Conservation (phyloP, 345 rosid species). For the Cardamine resedifolia region DNA sequence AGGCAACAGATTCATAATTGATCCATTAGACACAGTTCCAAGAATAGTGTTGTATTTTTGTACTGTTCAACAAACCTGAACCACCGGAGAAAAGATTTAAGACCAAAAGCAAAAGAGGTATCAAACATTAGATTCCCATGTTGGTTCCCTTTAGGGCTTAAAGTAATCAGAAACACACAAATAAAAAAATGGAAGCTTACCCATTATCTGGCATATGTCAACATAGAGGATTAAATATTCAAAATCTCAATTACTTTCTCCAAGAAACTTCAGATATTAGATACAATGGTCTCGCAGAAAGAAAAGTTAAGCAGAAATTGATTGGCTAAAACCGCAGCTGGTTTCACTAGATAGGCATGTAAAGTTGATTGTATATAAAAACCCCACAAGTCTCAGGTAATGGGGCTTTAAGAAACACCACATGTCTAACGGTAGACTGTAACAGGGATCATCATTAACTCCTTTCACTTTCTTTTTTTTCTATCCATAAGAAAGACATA, state of each 20-base stretch:
- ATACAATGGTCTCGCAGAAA: slow-evolving; percentile 6
- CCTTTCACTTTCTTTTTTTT: slow-evolving; percentile 12
- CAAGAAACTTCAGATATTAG: slow-evolving; percentile 16
- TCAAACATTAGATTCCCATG: slow-evolving; percentile 26
- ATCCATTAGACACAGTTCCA: slow-evolving; percentile 18
- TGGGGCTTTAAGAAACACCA: slow-evolving; percentile 27
- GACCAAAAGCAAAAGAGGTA: slow-evolving; percentile 34
- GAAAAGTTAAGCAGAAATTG: slow-evolving; percentile 6
- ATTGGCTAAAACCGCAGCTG: slow-evolving; percentile 25
- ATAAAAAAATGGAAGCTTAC: slow-evolving; percentile 14
- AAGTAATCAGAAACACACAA: slow-evolving; percentile 15
- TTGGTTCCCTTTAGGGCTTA: slow-evolving; percentile 23
- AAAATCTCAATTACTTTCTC: slow-evolving; percentile 20
- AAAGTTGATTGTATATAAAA: slow-evolving; percentile 24
- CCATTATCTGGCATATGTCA: slow-evolving; percentile 14
- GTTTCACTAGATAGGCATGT: slow-evolving; percentile 21
- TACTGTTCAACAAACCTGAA: slow-evolving; percentile 32
- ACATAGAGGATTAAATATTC: slow-evolving; percentile 21
- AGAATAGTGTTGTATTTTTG: slow-evolving; percentile 13
- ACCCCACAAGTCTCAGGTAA: slow-evolving; percentile 26
- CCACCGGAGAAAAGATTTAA: slow-evolving; percentile 24
- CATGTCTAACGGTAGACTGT: slow-evolving; percentile 33
- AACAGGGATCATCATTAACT: slow-evolving; percentile 29
- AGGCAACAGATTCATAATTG: slow-evolving; percentile 8
- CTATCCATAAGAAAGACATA: slow-evolving; percentile 19